Evolutionary conservation across 2,329 filamentous ascomycete genomes (phyloP).

Genomic region (Phialophora tarda): DNA sequence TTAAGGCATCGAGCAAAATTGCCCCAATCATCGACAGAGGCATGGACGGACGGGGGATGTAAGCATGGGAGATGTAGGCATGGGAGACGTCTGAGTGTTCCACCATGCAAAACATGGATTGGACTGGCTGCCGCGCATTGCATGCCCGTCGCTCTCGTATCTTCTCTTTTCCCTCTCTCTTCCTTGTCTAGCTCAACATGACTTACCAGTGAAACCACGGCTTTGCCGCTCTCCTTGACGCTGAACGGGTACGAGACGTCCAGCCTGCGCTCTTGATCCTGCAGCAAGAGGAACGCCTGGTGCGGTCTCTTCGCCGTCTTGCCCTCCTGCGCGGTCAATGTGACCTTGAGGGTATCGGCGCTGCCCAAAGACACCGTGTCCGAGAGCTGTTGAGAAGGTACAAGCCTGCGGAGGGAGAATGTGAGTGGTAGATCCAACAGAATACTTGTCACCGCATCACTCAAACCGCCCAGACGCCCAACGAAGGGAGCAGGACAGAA

Average conservation of each 20-base stretch:
- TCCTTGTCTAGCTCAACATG: constrained; percentile 1
- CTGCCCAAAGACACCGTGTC: constrained; percentile 69
- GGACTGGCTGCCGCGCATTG: neutral
- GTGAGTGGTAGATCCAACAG: neutral
- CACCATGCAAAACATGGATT: neutral
- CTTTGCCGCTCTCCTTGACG: constrained; percentile 88
- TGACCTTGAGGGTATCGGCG: constrained; percentile 77
- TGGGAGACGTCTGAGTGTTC: neutral
- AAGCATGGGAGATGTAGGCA: neutral
- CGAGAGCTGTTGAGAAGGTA: constrained; percentile 63
- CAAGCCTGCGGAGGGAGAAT: constrained; percentile 57
- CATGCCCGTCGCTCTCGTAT: neutral
- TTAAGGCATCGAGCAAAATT: neutral
- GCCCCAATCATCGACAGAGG: neutral
- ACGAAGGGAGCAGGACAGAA: neutral
- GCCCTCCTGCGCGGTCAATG: constrained; percentile 79
- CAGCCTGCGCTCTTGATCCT: constrained; percentile 74
- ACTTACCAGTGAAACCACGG: constrained; percentile 80
- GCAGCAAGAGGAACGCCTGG: constrained; percentile 87
- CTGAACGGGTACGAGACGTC: constrained; percentile 85
- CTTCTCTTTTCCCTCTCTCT: neutral
- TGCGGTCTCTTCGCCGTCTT: constrained; percentile 83
- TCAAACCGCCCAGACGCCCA: neutral
- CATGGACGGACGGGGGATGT: neutral
- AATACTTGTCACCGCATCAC: neutral